Evolutionary conservation across 192 early-diverging fungal species (phyloP).

Genomic region (Backusella sp.): DNA sequence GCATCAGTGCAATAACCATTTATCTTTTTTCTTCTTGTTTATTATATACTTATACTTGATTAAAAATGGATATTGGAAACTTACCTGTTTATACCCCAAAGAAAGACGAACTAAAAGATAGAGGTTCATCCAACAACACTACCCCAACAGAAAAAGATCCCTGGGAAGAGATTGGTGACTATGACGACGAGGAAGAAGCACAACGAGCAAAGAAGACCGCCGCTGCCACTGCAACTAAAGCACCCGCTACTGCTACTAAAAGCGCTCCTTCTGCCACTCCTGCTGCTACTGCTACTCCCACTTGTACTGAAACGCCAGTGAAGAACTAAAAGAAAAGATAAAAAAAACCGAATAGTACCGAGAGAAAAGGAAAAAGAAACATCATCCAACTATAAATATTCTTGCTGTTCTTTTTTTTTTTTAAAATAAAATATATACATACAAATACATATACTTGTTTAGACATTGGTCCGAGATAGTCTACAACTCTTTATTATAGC

Average conservation of each 20-base stretch:
- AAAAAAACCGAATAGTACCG: no score
- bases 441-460: not conserved
- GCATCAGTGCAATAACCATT: not conserved
- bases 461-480: not conserved
- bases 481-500: not conserved
- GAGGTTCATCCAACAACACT: not conserved
- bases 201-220: not conserved
- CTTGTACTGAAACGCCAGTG: not conserved
- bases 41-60: not conserved
- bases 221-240: not conserved
- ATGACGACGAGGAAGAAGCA: not conserved
- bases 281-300: not conserved
- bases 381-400: not conserved
- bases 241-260: not conserved
- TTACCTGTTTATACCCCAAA: not conserved
- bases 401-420: not conserved
- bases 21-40: not conserved
- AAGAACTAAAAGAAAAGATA: not conserved
- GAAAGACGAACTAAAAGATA: not conserved
- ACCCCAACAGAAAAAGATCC: not conserved
- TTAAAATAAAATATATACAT: not conserved
- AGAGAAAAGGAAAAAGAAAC: not conserved
- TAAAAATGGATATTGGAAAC: not conserved
- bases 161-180: conserved; percentile 5
- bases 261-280: not conserved